phyloP scores from a whole-genome alignment of 2,329 filamentous ascomycete species.

The Cladosporium sp. region DNA sequence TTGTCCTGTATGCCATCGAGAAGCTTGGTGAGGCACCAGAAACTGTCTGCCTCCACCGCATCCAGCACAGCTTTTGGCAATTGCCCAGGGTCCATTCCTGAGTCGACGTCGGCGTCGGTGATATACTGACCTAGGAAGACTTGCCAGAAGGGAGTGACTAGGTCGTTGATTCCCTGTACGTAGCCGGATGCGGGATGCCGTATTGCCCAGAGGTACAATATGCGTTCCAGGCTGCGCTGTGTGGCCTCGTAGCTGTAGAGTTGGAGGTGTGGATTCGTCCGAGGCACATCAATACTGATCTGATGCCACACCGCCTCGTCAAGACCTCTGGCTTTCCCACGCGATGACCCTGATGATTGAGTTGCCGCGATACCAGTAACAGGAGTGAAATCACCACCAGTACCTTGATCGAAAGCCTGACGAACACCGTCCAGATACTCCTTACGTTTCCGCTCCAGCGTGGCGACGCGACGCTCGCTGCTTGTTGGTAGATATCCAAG shows the following conservation, averaged over 20 bases:
- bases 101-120: slow-evolving; percentile 86
- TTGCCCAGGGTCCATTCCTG: slow-evolving; percentile 95
- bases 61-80: slow-evolving; percentile 86
- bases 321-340: slow-evolving; percentile 68
- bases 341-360: slow-evolving; percentile 39
- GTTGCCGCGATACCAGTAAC: slow-evolving; percentile 53
- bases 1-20: slow-evolving; percentile 99
- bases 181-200: slow-evolving; percentile 96
- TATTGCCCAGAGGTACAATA: slow-evolving; percentile 96
- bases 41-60: slow-evolving; percentile 94
- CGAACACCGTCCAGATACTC: slow-evolving; percentile 92
- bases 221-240: slow-evolving; percentile 87
- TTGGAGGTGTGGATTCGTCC: slow-evolving; percentile 93
- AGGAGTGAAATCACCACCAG: slow-evolving; percentile 34
- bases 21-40: slow-evolving; percentile 97
- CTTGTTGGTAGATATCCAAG: slow-evolving; percentile 96
- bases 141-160: slow-evolving; percentile 97
- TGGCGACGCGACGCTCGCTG: slow-evolving; percentile 84
- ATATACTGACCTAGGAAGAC: slow-evolving; percentile 95
- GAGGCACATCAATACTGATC: slow-evolving; percentile 95
- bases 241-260: slow-evolving; percentile 96
- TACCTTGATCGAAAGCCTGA: slow-evolving; percentile 58
- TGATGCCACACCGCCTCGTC: slow-evolving; percentile 99
- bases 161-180: slow-evolving; percentile 97
- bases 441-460: slow-evolving; percentile 88